Percentiles rank a stretch among this genome's conserved stretches.
These are phyloP conservation scores for Solanum lycopersicoides DNA, from an alignment of 257 asterid genomes.

Conservation along the genomic window DNA sequence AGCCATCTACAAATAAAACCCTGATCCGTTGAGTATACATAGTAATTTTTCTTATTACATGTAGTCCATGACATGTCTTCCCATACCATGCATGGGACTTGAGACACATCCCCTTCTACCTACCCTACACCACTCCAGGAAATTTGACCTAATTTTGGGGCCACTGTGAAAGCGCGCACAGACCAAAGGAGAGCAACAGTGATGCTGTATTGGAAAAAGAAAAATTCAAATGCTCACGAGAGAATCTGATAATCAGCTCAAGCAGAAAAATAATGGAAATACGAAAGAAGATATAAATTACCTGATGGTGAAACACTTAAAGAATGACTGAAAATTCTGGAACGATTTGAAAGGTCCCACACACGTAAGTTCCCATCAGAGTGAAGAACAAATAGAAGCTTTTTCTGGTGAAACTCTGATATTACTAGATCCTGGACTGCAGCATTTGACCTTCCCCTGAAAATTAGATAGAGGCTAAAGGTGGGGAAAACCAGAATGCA, in stretches of 20 bases:
- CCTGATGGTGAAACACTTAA: slow-evolving; percentile 44
- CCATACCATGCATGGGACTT: not conserved
- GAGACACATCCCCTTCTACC: not conserved
- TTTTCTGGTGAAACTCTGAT: slow-evolving; percentile 44
- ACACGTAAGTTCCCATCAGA: slow-evolving; percentile 82
- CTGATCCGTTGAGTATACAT: not conserved
- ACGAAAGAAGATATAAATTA: slow-evolving; percentile 14
- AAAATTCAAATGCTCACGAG: not conserved
- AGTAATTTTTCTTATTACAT: not conserved
- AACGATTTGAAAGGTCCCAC: slow-evolving; percentile 58
- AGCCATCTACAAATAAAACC: not conserved
- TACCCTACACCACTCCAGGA: not conserved
- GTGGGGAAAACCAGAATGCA: not conserved
- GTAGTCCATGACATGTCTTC: not conserved
- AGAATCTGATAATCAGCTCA: not conserved
- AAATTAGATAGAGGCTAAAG: not conserved
- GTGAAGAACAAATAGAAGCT: slow-evolving; percentile 71
- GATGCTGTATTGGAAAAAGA: not conserved
- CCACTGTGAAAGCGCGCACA: not conserved
- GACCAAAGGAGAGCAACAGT: not conserved
- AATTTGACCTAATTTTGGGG: not conserved
- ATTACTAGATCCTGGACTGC: slow-evolving; percentile 70
- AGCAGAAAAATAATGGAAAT: not conserved
- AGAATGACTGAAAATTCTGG: slow-evolving; percentile 52
- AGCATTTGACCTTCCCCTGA: slow-evolving; percentile 53